Evolutionary conservation across 2,329 filamentous ascomycete genomes (phyloP).

Genomic region (Laburnicola sp.): DNA sequence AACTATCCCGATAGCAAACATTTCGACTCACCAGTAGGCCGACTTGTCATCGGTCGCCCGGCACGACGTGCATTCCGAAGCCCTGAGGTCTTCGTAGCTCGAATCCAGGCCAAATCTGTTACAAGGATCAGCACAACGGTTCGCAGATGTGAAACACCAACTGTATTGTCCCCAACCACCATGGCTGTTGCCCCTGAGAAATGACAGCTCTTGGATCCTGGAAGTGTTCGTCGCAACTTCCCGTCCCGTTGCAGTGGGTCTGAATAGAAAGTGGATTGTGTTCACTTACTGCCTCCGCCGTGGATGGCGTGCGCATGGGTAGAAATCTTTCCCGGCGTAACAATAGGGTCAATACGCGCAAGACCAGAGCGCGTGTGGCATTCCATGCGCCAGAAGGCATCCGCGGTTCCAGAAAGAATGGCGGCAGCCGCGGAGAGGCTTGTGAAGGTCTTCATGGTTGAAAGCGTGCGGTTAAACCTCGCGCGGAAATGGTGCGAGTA

Average conservation of each 20-base stretch:
- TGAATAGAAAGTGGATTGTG: constrained; percentile 52
- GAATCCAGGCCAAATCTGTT: constrained; percentile 59
- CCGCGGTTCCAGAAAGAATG: constrained; percentile 48
- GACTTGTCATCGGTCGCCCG: constrained; percentile 49
- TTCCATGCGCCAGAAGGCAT: constrained; percentile 72
- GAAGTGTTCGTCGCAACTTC: constrained; percentile 7
- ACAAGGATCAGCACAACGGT: constrained; percentile 25
- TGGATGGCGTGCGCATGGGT: constrained; percentile 40
- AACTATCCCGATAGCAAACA: too few relatives aligned
- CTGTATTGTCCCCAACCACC: constrained; percentile 20
- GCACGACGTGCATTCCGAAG: constrained; percentile 72
- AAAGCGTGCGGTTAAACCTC: neutral
- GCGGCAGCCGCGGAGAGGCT: constrained; percentile 33
- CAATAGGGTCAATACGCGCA: constrained; percentile 58
- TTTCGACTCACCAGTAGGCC: constrained; percentile 45
- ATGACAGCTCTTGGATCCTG: neutral
- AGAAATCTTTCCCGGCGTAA: constrained; percentile 33
- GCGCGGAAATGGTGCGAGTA: neutral
- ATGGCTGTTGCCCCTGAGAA: constrained; percentile 9
- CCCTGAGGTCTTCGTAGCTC: constrained; percentile 62
- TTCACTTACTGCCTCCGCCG: constrained; percentile 56
- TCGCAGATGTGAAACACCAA: constrained; percentile 19
- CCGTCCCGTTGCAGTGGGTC: constrained; percentile 59
- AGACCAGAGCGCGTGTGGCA: constrained; percentile 64
- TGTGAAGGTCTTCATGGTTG: constrained; percentile 38